These are phyloP conservation scores for Calophaca sinica DNA, from an alignment of 306 rosid species.

Conservation along the genomic window DNA sequence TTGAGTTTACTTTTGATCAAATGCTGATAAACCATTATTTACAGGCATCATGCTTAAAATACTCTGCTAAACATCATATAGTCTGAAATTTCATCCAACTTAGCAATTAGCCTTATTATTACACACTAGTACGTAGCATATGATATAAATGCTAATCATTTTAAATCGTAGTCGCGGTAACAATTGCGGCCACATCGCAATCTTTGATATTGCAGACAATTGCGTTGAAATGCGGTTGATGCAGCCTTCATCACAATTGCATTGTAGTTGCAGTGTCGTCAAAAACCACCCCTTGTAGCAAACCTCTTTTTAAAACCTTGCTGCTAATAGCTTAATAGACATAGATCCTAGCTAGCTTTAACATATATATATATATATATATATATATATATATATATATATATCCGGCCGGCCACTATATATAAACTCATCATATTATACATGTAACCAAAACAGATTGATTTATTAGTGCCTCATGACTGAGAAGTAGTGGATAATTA, in stretches of 20 bases:
- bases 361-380: not conserved
- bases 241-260: too few relatives aligned
- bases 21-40: conserved; percentile 1
- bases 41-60: not conserved
- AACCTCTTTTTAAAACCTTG: too few relatives aligned
- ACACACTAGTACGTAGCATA: not conserved
- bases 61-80: not conserved
- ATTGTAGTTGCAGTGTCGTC: too few relatives aligned
- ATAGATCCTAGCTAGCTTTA: too few relatives aligned
- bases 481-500: too few relatives aligned
- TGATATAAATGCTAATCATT: too few relatives aligned
- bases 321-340: too few relatives aligned
- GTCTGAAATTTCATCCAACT: not conserved
- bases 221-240: too few relatives aligned
- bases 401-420: conserved; percentile 12
- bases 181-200: too few relatives aligned
- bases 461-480: not conserved
- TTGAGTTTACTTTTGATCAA: conserved; percentile 15
- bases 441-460: conserved; percentile 41
- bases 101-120: conserved; percentile 42
- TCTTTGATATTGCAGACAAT: too few relatives aligned
- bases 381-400: conserved; percentile 1
- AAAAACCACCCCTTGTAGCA: too few relatives aligned
- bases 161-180: too few relatives aligned
- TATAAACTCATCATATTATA: conserved; percentile 35